Evolutionary conservation across 768 basidiomycete species (phyloP).

Genomic region (Lanmaoa rubissima): DNA sequence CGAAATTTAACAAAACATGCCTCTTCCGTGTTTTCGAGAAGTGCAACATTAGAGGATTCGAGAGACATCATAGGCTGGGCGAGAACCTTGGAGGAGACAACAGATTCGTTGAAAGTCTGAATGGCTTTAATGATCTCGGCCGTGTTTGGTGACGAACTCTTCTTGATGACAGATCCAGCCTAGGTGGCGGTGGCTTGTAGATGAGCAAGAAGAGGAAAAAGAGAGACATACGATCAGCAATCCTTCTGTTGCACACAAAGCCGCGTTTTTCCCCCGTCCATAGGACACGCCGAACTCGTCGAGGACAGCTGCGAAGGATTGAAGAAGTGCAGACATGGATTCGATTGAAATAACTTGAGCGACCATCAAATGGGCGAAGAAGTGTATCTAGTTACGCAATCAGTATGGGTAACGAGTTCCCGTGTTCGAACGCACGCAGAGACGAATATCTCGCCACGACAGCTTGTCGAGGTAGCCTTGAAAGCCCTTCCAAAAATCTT

Average conservation of each 20-base stretch:
- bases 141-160: slow-evolving; percentile 55
- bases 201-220: neutral
- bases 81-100: slow-evolving; percentile 55
- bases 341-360: slow-evolving; percentile 71
- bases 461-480: slow-evolving; percentile 85
- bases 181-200: slow-evolving; percentile 25
- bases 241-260: slow-evolving; percentile 78
- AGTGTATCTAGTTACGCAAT: slow-evolving; percentile 64
- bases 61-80: slow-evolving; percentile 61
- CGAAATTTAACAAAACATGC: slow-evolving; percentile 33
- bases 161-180: slow-evolving; percentile 69
- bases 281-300: slow-evolving; percentile 89
- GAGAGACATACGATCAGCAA: slow-evolving; percentile 58
- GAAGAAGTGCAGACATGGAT: slow-evolving; percentile 78
- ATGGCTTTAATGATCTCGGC: slow-evolving; percentile 70
- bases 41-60: slow-evolving; percentile 39
- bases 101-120: slow-evolving; percentile 66
- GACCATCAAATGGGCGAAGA: slow-evolving; percentile 86
- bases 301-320: slow-evolving; percentile 81
- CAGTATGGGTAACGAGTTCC: neutral
- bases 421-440: slow-evolving; percentile 59
- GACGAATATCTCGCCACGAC: slow-evolving; percentile 86
- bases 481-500: slow-evolving; percentile 91
- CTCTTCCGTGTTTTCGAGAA: slow-evolving; percentile 59
- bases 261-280: slow-evolving; percentile 79